These are phyloP conservation scores for Fusarium sp. DNA, from an alignment of 2,329 filamentous ascomycete species.

Conservation along the genomic window DNA sequence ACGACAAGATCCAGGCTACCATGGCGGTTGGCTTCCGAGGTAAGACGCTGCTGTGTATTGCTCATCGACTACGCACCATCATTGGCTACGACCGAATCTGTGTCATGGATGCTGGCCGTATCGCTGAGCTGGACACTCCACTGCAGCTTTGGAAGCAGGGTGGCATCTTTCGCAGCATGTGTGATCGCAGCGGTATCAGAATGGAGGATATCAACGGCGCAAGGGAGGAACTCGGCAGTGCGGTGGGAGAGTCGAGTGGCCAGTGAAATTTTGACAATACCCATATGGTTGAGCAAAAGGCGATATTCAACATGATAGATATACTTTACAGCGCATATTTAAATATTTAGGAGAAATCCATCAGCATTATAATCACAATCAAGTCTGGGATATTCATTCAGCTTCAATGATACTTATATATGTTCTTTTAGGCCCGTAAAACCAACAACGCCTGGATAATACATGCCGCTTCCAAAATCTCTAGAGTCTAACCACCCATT, in stretches of 20 bases:
- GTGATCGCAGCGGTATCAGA: constrained; percentile 83
- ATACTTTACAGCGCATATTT: not conserved
- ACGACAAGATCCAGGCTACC: constrained; percentile 92
- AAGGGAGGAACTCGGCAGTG: constrained; percentile 49
- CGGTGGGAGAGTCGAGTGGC: constrained; percentile 12
- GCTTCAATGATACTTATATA: constrained; percentile 4
- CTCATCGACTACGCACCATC: constrained; percentile 91
- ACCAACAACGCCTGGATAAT: constrained; percentile 31
- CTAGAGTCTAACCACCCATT: constrained; percentile 31
- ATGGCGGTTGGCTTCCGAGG: constrained; percentile 87
- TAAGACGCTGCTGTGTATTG: constrained; percentile 91
- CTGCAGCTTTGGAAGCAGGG: constrained; percentile 75
- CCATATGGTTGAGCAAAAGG: not conserved
- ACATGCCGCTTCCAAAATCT: constrained; percentile 26
- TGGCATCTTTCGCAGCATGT: constrained; percentile 91
- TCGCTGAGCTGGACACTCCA: constrained; percentile 88
- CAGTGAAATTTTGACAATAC: constrained; percentile 1
- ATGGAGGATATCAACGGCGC: constrained; percentile 64
- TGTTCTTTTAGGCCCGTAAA: constrained; percentile 11
- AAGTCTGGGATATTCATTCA: not conserved
- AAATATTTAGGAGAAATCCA: not conserved
- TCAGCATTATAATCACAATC: not conserved
- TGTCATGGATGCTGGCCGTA: constrained; percentile 91
- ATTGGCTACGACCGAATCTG: constrained; percentile 95
- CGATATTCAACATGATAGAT: not conserved